These are phyloP conservation scores for Diaporthe citrichinensis DNA, from an alignment of 2,329 filamentous ascomycete genomes.

Conservation along the genomic window DNA sequence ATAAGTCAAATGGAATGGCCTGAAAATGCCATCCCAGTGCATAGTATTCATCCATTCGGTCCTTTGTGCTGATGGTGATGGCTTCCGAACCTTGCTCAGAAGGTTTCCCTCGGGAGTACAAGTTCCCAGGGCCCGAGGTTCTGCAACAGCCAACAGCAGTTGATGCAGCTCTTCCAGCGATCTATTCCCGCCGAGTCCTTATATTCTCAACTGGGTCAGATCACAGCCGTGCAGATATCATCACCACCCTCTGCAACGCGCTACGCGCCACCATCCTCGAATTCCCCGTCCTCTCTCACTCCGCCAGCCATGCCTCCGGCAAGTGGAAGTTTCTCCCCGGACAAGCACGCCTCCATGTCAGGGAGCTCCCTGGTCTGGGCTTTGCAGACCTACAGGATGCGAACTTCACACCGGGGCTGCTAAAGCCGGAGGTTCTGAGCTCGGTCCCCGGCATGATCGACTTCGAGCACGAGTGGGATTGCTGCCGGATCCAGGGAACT, in stretches of 20 bases:
- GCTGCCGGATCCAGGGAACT: not conserved
- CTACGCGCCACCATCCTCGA: not conserved
- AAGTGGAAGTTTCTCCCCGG: not conserved
- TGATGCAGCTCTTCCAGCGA: not conserved
- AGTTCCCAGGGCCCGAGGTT: not conserved
- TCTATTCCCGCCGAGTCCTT: not conserved
- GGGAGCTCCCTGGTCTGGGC: not conserved
- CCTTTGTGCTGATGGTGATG: not conserved
- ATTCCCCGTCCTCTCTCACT: not conserved
- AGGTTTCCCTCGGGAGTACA: not conserved
- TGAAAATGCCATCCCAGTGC: not conserved
- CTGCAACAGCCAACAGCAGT: not conserved
- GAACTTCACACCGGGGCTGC: not conserved
- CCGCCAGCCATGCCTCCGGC: not conserved
- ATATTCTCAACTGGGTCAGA: not conserved
- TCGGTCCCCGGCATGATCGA: not conserved
- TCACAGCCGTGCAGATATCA: not conserved
- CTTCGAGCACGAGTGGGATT: not conserved
- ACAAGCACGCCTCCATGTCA: not conserved
- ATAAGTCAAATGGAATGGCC: not conserved
- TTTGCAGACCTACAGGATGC: not conserved
- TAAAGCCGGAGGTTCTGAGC: not conserved
- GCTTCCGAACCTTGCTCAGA: not conserved
- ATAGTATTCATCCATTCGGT: not conserved
- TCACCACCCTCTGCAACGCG: not conserved